Conservation (phyloP, 768 basidiomycete genomes). For the Termitomyces heimii region DNA sequence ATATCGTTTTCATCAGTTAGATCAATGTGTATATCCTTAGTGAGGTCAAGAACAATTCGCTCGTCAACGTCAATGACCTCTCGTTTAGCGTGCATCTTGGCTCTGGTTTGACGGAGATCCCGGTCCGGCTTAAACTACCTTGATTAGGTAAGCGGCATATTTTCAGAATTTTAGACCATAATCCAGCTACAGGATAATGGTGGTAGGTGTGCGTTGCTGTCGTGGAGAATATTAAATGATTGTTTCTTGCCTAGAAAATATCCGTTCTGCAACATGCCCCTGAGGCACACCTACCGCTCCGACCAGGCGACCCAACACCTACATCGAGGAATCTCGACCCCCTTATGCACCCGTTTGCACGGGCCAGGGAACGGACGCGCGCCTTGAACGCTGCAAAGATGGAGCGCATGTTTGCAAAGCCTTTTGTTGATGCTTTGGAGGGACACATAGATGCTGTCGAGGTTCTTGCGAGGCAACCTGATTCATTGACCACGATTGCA, state of each 20-base stretch:
- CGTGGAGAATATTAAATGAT: background rate
- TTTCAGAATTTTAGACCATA: background rate
- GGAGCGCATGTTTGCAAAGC: slow-evolving; percentile 97
- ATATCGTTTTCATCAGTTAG: background rate
- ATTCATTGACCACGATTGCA: slow-evolving; percentile 71
- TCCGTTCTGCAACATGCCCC: slow-evolving; percentile 82
- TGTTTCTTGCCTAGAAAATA: slow-evolving; percentile 56
- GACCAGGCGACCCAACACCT: slow-evolving; percentile 82
- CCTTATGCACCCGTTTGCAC: slow-evolving; percentile 91
- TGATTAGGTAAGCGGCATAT: slow-evolving; percentile 7
- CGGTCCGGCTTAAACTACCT: background rate
- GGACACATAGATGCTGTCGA: slow-evolving; percentile 97
- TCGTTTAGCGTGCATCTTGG: background rate
- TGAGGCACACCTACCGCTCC: slow-evolving; percentile 61
- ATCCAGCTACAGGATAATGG: background rate
- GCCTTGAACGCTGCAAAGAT: slow-evolving; percentile 96
- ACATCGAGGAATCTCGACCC: slow-evolving; percentile 91
- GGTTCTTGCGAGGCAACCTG: slow-evolving; percentile 65
- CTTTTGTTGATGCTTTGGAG: slow-evolving; percentile 84
- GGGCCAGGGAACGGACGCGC: slow-evolving; percentile 87
- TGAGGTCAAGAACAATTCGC: slow-evolving; percentile 5
- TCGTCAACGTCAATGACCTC: slow-evolving; percentile 9
- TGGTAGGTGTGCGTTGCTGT: slow-evolving; percentile 9
- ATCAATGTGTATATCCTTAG: background rate
- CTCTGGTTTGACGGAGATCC: background rate